Evolutionary conservation across 2,329 filamentous ascomycete species (phyloP).

Genomic region (Calonectria honghensis): DNA sequence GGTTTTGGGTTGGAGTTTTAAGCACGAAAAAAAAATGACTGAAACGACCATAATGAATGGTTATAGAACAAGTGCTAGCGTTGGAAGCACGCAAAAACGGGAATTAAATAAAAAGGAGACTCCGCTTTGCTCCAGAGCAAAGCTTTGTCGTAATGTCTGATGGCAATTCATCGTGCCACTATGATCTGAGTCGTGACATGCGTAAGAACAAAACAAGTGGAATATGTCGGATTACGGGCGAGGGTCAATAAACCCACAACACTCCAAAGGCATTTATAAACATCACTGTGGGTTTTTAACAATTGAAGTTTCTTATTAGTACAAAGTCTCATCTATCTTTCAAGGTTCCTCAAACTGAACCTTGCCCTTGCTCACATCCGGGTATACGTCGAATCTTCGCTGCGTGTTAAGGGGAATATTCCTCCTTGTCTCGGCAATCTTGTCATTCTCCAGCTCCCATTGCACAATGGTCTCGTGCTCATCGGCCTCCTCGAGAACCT

Average conservation of each 20-base stretch:
- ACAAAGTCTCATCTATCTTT: slow-evolving; percentile 19
- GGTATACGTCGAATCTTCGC: slow-evolving; percentile 95
- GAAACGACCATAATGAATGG: slow-evolving; percentile 46
- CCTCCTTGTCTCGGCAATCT: slow-evolving; percentile 84
- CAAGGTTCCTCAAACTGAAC: slow-evolving; percentile 60
- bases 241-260: background rate
- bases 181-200: background rate
- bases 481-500: slow-evolving; percentile 85
- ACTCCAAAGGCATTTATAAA: background rate
- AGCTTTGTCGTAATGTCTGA: slow-evolving; percentile 43
- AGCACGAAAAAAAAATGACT: slow-evolving; percentile 43
- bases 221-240: background rate
- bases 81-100: slow-evolving; percentile 9
- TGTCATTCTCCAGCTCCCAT: slow-evolving; percentile 80
- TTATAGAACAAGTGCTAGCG: slow-evolving; percentile 45
- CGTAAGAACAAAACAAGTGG: background rate
- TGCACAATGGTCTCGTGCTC: slow-evolving; percentile 86
- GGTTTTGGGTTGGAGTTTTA: slow-evolving; percentile 50
- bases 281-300: background rate
- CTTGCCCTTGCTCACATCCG: slow-evolving; percentile 84
- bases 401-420: slow-evolving; percentile 90
- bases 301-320: slow-evolving; percentile 17
- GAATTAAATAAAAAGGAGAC: slow-evolving; percentile 43
- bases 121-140: slow-evolving; percentile 45
- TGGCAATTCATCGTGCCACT: slow-evolving; percentile 37